Base-by-base conservation (phyloP, 768 basidiomycete genomes). In the Inosperma sp. region DNA sequence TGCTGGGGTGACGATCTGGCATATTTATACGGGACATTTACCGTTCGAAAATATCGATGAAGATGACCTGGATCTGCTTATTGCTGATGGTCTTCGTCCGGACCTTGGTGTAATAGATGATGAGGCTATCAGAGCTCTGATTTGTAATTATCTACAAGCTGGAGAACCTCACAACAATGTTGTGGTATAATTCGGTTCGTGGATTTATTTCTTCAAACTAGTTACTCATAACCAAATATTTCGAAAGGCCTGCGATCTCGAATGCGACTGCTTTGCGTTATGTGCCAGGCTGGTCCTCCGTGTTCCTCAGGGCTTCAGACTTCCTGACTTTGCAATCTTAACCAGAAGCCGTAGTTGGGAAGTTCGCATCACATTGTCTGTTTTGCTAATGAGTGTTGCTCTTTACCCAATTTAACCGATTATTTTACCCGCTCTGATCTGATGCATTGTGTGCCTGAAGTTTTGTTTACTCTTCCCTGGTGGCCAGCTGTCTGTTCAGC, bases 1-100 rank as follows among this genome's bases (percentile, higher is more conserved):
- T n/a, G 48, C 58, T 34, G 62, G 61, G 25, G 50, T 62, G 35
- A 55, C 56, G n/a, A 62, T 61, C 44, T 63, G 55, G 58, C 47
- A 61, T 34, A 56, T 61, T 45, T 61, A 57, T 46, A 56, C 58
- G 21, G 59, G 56, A 14, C 49, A 31, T 36, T n/a, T 46, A 27
- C 62, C 60, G 27, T 61, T 63, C 49, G 52, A 60, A 30, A 29
- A 55, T 29, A 39, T 56, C 33, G 56, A 59, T 33, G 35, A 37
- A 5, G 39, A 49, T 35, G 27, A 30, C 21, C 22, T 49, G 26
- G 51, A 59, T 27, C 49, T 43, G 27, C 42, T 53, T 21, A 54
- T 61, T 41, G 45, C 42, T 19, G 25, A 48, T 31, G 61, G 61
- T 13, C 49, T 59, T 44, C 45, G 48, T 26, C 59, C 54, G n/a